Evolutionary conservation across 768 basidiomycete genomes (phyloP), one percentile per base, ranked within the genome.

Genomic region (Russula virescens): DNA sequence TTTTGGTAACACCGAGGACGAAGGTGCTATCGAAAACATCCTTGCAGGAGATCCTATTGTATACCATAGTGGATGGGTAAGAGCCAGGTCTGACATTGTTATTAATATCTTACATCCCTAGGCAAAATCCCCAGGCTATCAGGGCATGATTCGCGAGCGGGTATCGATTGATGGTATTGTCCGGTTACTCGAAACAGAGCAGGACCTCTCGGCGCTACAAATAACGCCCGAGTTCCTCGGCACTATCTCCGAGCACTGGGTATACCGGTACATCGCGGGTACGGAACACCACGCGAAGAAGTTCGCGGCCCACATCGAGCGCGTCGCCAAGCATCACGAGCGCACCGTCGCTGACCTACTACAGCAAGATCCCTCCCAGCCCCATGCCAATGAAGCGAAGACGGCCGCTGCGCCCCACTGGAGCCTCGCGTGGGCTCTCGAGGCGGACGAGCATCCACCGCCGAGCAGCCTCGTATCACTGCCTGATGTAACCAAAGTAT

Each of bases 381-480:
- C 52, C 13, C 21, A 9, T 31, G 25, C 34, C 34, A 6, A 7
- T 69, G 54, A 54, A 51, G 54, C 46, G 52, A 47, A 65, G 68
- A 61, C 52, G 58, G 68, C 55, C 38, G 38, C 38, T 11, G 2
- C 38, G 13, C 13, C 50, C 31, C 81, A 80, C 64, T 89, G 86
- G 87, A 81, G 78, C 34, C 94, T 91, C 87, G 84, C 86, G 19
- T 97, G 89, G 94, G 91, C 87, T 7, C 73, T 93, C 61, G 87
- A 57, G 16, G n/a, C 79, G 11, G 76, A 82, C 54, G 94, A 97
- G 75, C 78, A 79, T 35, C 96, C 96, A 3, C 96, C 96, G 5
- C 91, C 95, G 5, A 91, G 88, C 69, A 94, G 93, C 59, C 91
- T 98, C 67, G 90, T 91, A 31, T 85, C 89, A 19, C 78, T 94